Evolutionary conservation across 768 basidiomycete species (phyloP), one percentile per base, ranked within the genome.

Genomic region (Amanita jacksonii): DNA sequence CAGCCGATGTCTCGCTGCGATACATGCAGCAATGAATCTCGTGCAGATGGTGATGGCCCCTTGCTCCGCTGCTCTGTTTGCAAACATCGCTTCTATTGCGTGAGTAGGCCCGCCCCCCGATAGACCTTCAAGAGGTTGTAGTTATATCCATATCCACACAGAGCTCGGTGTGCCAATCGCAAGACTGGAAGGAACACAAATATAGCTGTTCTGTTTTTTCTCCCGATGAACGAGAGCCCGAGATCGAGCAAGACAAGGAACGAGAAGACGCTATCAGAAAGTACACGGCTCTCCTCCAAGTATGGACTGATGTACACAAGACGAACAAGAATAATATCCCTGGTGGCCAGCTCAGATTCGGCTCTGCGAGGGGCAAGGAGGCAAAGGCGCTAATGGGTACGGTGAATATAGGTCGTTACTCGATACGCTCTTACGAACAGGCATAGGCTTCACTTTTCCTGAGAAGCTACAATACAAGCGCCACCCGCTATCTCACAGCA

Each of bases 171-270:
- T 44, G 43, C 19, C 43, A 44, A 27, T 16, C 34, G n/a, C 33
- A 36, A 28, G 43, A 44, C n/a, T 44, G 43, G 43, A 44, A 44
- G 19, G 43, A 44, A 34, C 43, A 44, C 34, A 44, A 44, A 19
- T 35, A 44, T 24, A 30, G 34, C 12, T 44, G 43, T 16, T 44
- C 43, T 8, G 7, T 20, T 27, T 30, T 44, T 12, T 22, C 43
- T 8, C 34, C 32, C 5, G 43, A 44, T 6, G 43, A 34, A 27
- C 16, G 35, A 20, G 43, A 24, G 8, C n/a, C 6, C 3, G 8
- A 36, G 43, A 44, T 44, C 43, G 16, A 44, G 8, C 18, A 20
- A 8, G 25, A 24, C 27, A 13, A 35, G 36, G 27, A 23, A 8
- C 31, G 41, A 23, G 25, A 44, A 27, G 30, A 36, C 9, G 43